phyloP scores from a whole-genome alignment of 2,329 filamentous ascomycete genomes.

The Colletotrichum graminicola region DNA sequence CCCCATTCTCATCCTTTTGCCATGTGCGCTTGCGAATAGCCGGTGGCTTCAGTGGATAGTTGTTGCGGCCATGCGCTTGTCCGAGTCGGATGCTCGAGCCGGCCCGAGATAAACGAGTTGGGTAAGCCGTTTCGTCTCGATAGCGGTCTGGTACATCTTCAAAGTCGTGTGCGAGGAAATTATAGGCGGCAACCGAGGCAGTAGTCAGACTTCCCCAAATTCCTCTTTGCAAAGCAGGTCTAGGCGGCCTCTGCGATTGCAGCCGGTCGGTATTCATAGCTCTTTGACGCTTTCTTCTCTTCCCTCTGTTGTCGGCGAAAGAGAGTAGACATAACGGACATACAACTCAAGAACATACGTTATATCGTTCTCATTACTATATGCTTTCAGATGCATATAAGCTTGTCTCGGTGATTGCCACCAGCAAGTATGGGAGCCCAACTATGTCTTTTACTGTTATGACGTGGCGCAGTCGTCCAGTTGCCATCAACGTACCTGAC shows the following conservation, averaged over 20 bases:
- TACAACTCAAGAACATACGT: not conserved
- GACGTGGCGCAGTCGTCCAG: conserved; percentile 28
- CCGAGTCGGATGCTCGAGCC: conserved; percentile 32
- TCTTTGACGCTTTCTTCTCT: not conserved
- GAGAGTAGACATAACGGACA: conserved; percentile 2
- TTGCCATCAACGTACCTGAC: conserved; percentile 25
- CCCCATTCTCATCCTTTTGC: conserved; percentile 15
- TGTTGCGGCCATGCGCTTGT: conserved; percentile 25
- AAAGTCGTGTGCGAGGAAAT: conserved; percentile 36
- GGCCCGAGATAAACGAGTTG: conserved; percentile 35
- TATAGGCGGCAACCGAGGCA: conserved; percentile 30
- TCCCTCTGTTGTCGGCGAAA: conserved; percentile 2
- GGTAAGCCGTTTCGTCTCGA: conserved; percentile 26
- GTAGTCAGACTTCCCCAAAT: conserved; percentile 21
- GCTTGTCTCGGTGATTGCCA: not conserved
- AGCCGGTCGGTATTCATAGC: conserved; percentile 26
- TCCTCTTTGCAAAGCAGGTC: conserved; percentile 24
- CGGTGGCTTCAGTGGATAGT: conserved; percentile 25
- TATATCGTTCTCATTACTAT: not conserved
- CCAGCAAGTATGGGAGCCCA: conserved; percentile 1
- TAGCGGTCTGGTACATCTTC: conserved; percentile 35
- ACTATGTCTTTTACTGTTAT: conserved; percentile 4
- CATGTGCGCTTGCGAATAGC: conserved; percentile 34
- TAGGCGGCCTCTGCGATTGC: conserved; percentile 20
- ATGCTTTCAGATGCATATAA: conserved; percentile 36